These are phyloP conservation scores for Tulasnella calospora DNA, from an alignment of 768 basidiomycete species.

Conservation along the genomic window DNA sequence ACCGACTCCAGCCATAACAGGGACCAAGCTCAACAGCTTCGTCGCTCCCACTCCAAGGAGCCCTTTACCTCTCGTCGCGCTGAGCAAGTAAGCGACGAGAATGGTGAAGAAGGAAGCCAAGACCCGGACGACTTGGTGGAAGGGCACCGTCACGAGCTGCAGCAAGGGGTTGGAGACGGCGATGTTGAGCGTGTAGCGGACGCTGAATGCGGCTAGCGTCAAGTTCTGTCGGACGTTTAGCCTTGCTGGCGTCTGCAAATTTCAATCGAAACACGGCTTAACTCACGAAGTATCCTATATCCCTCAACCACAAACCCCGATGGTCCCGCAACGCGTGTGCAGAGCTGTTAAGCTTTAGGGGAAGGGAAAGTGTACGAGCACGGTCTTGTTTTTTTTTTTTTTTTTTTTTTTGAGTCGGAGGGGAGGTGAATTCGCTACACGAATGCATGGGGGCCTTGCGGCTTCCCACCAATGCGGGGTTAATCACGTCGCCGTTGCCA, in stretches of 20 bases:
- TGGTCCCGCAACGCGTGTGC: constrained; percentile 78
- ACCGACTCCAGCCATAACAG: constrained; percentile 85
- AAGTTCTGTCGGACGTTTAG: constrained; percentile 51
- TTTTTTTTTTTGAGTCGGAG: no score
- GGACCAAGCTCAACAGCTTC: constrained; percentile 55
- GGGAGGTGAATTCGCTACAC: no score
- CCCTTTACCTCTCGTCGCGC: constrained; percentile 44
- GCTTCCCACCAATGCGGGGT: no score
- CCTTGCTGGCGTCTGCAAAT: constrained; percentile 46
- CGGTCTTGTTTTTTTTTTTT: constrained; percentile 32
- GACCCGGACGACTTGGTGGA: constrained; percentile 95
- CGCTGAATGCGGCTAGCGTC: constrained; percentile 74
- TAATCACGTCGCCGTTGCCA: no score
- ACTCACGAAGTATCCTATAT: constrained; percentile 50
- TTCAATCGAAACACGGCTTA: no score
- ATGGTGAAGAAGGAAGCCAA: constrained; percentile 94
- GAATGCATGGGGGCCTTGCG: no score
- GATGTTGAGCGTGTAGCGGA: constrained; percentile 90
- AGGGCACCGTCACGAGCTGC: constrained; percentile 86
- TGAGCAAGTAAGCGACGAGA: constrained; percentile 61
- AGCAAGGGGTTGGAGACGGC: constrained; percentile 89
- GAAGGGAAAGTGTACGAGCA: constrained; percentile 88
- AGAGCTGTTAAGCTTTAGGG: constrained; percentile 93
- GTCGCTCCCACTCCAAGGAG: constrained; percentile 40
- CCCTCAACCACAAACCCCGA: constrained; percentile 71